phyloP scores from a whole-genome alignment of 306 rosid genomes.

The Astragalus glycyphyllos region DNA sequence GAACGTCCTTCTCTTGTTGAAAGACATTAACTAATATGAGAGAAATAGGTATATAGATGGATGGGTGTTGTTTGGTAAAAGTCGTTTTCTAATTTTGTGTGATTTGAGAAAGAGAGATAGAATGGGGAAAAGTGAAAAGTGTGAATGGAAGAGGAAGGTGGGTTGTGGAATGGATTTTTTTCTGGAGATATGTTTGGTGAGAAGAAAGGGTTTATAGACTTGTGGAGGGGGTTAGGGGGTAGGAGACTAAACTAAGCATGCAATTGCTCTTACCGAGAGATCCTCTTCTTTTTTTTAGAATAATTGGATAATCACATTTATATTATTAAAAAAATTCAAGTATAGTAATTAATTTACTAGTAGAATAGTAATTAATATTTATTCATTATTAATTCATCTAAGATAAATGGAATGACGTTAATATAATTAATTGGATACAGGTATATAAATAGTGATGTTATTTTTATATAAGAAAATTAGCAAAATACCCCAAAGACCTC shows the following conservation, averaged over 20 bases:
- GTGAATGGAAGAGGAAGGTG: background rate
- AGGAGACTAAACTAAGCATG: background rate
- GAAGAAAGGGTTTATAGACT: conserved; percentile 2
- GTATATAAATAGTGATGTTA: no score
- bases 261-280: background rate
- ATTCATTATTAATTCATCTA: no score
- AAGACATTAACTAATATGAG: conserved; percentile 42
- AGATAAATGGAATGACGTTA: no score
- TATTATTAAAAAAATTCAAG: no score
- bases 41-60: background rate
- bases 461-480: no score
- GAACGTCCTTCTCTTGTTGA: conserved; percentile 38
- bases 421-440: no score
- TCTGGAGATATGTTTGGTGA: background rate
- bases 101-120: background rate
- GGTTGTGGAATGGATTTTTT: background rate
- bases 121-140: background rate
- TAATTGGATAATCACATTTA: no score
- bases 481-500: no score
- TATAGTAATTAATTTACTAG: no score
- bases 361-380: no score
- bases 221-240: background rate
- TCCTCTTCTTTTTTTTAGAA: no score
- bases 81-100: background rate
- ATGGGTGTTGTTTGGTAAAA: background rate